Conservation (phyloP, 2,329 filamentous ascomycete genomes). For the Verticillium dahliae region DNA sequence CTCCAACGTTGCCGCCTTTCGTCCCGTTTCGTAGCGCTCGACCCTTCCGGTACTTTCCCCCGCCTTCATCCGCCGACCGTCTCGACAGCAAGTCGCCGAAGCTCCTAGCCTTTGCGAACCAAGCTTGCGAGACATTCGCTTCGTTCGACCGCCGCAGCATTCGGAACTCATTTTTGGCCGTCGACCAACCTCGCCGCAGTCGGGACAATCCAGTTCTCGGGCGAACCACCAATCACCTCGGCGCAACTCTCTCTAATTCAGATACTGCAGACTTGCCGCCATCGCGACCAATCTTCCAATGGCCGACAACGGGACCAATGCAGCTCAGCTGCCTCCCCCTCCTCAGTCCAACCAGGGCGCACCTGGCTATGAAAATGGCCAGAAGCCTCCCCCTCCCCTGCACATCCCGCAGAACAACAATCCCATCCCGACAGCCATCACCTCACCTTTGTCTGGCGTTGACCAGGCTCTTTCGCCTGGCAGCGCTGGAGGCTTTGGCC, state of each 20-base stretch:
- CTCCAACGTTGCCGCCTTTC: background rate
- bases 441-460: constrained; percentile 71
- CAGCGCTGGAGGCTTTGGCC: constrained; percentile 72
- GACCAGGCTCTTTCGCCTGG: constrained; percentile 77
- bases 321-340: constrained; percentile 62
- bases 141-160: background rate
- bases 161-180: background rate
- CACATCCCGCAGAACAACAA: constrained; percentile 97
- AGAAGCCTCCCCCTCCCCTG: constrained; percentile 78
- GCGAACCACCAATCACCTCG: background rate
- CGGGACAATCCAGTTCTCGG: background rate
- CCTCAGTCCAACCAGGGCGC: constrained; percentile 63
- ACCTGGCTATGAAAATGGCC: constrained; percentile 69
- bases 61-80: background rate
- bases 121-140: background rate
- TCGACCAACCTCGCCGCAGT: background rate
- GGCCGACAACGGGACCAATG: constrained; percentile 65
- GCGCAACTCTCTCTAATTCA: background rate
- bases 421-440: constrained; percentile 87
- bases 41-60: background rate
- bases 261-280: constrained; percentile 16
- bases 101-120: background rate
- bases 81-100: background rate
- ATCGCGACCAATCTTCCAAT: constrained; percentile 36
- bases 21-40: background rate